A percentile compares a stretch with the other conserved stretches of the same genome.
Evolutionary conservation across 169 alveolate genomes (phyloP).

Genomic region (Plasmodium yoelii): DNA sequence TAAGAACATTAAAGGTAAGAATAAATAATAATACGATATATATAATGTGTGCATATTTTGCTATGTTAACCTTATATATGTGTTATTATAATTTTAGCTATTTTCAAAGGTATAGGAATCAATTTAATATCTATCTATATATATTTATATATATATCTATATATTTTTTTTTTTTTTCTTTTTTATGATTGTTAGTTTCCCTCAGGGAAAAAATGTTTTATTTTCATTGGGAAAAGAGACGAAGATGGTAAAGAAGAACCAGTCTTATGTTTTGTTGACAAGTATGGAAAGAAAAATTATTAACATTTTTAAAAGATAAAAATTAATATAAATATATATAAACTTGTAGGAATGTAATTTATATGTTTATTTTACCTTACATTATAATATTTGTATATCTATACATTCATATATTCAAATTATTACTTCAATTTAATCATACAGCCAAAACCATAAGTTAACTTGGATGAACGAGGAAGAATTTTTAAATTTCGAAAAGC

Average conservation of each 20-base stretch:
- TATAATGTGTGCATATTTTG: not conserved
- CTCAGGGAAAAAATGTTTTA: constrained; percentile 85
- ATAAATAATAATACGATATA: not conserved
- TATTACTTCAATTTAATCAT: not conserved
- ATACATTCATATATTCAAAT: not conserved
- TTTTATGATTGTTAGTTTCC: constrained; percentile 76
- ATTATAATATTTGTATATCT: not conserved
- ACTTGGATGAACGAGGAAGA: constrained; percentile 61
- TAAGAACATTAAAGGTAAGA: constrained; percentile 71
- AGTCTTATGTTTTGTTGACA: constrained; percentile 84
- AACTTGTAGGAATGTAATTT: not conserved
- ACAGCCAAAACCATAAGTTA: constrained; percentile 36
- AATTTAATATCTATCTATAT: too few relatives aligned
- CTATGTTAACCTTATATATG: constrained; percentile 2
- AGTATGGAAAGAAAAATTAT: constrained; percentile 48
- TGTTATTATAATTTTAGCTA: not conserved
- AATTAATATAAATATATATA: not conserved
- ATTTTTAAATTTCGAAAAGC: constrained; percentile 39
- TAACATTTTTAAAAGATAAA: not conserved
- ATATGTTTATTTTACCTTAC: not conserved
- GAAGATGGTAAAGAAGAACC: constrained; percentile 88
- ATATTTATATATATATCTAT: too few relatives aligned
- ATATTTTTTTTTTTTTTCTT: too few relatives aligned
- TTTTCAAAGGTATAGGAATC: too few relatives aligned
- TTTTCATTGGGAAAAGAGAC: constrained; percentile 86